These are phyloP conservation scores for Cordyceps javanica DNA, from an alignment of 2,329 filamentous ascomycete genomes.

Conservation along the genomic window DNA sequence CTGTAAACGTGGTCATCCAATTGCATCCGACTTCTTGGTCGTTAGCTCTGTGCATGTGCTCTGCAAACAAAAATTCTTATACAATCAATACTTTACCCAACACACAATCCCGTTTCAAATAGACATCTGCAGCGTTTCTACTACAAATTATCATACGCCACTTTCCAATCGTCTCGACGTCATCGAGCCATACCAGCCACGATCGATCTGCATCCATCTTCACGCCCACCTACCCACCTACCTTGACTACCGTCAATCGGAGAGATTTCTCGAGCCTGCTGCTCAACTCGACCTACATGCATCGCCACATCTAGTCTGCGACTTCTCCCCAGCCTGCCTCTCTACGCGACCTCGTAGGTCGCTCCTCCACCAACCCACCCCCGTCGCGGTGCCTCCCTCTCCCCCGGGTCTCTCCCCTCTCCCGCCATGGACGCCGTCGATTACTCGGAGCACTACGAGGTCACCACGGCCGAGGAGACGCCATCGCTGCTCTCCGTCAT, in stretches of 20 bases:
- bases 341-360: conserved; percentile 14
- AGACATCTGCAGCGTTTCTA: neutral
- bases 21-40: no score
- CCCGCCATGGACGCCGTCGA: conserved; percentile 49
- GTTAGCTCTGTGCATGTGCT: neutral
- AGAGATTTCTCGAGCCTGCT: neutral
- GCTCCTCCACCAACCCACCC: neutral
- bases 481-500: conserved; percentile 86
- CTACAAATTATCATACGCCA: neutral
- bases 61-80: neutral
- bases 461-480: conserved; percentile 46
- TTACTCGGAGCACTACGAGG: conserved; percentile 55
- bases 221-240: no score
- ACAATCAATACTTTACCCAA: neutral
- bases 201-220: neutral
- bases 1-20: neutral
- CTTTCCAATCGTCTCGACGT: neutral
- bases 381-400: neutral
- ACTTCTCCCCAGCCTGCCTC: neutral
- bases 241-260: no score
- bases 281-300: neutral
- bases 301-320: neutral
- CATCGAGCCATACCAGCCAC: neutral
- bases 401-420: neutral
- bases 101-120: neutral